A percentile compares a stretch with the other conserved stretches of the same genome.
These are phyloP conservation scores for Centella asiatica DNA, from an alignment of 129 eudicot species.

Conservation along the genomic window DNA sequence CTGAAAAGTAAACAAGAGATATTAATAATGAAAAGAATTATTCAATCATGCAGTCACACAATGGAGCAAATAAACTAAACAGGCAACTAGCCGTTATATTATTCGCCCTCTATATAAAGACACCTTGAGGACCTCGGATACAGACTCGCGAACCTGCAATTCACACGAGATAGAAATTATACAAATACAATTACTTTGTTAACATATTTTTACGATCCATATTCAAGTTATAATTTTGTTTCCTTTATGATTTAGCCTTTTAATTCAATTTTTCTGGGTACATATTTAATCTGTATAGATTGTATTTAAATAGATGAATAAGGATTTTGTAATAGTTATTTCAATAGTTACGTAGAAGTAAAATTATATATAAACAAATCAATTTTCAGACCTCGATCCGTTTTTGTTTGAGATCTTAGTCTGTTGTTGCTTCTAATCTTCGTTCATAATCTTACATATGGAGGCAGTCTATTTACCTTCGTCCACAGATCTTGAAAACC, in stretches of 20 bases:
- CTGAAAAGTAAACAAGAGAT: no score
- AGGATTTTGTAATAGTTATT: not conserved
- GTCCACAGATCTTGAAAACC: conserved; percentile 37
- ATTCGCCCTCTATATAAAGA: conserved; percentile 30
- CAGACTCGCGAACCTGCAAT: conserved; percentile 7
- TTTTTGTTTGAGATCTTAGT: conserved; percentile 39
- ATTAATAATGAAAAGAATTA: no score
- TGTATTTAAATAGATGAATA: not conserved
- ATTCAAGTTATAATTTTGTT: conserved; percentile 1
- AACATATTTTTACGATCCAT: conserved; percentile 5
- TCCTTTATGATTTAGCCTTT: no score
- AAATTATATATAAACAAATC: no score
- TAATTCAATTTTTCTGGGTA: no score
- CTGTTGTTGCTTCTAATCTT: not conserved
- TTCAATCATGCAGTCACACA: no score
- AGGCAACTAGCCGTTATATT: conserved; percentile 62
- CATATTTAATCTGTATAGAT: no score
- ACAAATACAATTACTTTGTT: conserved; percentile 5
- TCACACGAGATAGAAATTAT: conserved; percentile 8
- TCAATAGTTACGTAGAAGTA: no score
- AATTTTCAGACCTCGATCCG: conserved; percentile 19
- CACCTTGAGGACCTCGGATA: conserved; percentile 1
- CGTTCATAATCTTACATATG: conserved; percentile 16
- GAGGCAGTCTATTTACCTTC: conserved; percentile 33
- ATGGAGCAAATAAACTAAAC: no score